These are phyloP conservation scores for Alternaria dauci DNA, from an alignment of 2,329 filamentous ascomycete species.

Conservation along the genomic window DNA sequence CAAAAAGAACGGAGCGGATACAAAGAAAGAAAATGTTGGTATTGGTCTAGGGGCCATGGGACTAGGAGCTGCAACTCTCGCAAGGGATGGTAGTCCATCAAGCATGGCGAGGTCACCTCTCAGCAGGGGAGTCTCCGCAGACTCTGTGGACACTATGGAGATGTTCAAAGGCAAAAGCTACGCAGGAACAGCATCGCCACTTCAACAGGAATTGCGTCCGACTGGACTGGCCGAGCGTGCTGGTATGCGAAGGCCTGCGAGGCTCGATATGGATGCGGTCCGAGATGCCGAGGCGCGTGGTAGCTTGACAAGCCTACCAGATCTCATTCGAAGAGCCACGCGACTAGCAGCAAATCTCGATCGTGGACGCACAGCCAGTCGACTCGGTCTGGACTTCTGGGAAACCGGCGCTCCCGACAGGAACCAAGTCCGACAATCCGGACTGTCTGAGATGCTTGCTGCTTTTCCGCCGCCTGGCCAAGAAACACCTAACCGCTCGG, in stretches of 20 bases:
- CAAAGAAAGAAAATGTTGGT: conserved; percentile 28
- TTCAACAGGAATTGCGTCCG: conserved; percentile 40
- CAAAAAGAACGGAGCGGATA: conserved; percentile 28
- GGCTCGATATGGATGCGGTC: conserved; percentile 82
- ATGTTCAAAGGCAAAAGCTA: conserved; percentile 23
- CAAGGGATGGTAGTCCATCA: conserved; percentile 34
- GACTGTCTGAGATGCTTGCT: conserved; percentile 70
- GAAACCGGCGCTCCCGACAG: conserved; percentile 47
- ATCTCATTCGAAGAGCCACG: conserved; percentile 89
- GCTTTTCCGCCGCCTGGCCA: conserved; percentile 69
- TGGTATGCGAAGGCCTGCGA: conserved; percentile 67
- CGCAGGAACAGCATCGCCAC: conserved; percentile 31
- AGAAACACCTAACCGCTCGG: conserved; percentile 49
- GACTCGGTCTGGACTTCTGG: conserved; percentile 62
- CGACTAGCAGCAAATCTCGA: conserved; percentile 87
- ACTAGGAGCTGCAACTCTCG: conserved; percentile 35
- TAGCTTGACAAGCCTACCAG: conserved; percentile 89
- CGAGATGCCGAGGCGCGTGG: conserved; percentile 82
- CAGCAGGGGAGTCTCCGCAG: conserved; percentile 44
- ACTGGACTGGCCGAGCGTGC: conserved; percentile 52
- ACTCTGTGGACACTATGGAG: conserved; percentile 43
- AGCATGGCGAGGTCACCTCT: conserved; percentile 36
- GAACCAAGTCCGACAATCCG: conserved; percentile 54
- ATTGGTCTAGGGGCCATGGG: conserved; percentile 32
- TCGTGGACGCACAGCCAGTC: conserved; percentile 73